These are phyloP conservation scores for Aspergillus hortae DNA, from an alignment of 2,329 filamentous ascomycete genomes.

Conservation along the genomic window DNA sequence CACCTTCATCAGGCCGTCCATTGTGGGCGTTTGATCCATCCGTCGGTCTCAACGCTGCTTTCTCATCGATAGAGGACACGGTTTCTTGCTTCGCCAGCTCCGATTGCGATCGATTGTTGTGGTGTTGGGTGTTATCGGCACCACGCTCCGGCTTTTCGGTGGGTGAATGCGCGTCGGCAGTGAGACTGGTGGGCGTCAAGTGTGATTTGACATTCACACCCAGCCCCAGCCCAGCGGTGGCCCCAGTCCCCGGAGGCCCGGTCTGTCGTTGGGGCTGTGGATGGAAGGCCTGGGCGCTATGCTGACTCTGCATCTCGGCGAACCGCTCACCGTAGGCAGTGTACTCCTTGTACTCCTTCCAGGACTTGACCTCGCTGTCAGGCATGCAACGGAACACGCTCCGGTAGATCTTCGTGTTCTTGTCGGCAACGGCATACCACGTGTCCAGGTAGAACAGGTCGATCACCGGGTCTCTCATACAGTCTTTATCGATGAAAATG, in stretches of 20 bases:
- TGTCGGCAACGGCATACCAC: constrained; percentile 82
- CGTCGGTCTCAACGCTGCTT: constrained; percentile 31
- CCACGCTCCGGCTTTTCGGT: constrained; percentile 36
- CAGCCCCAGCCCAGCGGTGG: constrained; percentile 17
- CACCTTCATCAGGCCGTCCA: constrained; percentile 23
- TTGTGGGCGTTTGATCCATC: constrained; percentile 25
- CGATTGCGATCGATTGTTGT: constrained; percentile 32
- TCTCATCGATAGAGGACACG: constrained; percentile 41
- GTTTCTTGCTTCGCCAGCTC: constrained; percentile 29
- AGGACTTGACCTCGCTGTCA: constrained; percentile 87
- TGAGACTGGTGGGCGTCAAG: constrained; percentile 23
- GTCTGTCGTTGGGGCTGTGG: constrained; percentile 41
- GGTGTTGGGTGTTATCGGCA: constrained; percentile 28
- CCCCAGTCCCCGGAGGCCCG: constrained; percentile 36
- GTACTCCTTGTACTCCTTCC: constrained; percentile 89
- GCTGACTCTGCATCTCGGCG: constrained; percentile 60
- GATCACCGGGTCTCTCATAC: constrained; percentile 87
- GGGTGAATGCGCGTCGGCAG: constrained; percentile 22
- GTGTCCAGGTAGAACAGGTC: constrained; percentile 79
- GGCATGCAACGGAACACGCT: constrained; percentile 96
- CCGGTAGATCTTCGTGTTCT: constrained; percentile 93
- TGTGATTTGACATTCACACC: constrained; percentile 21
- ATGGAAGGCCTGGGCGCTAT: constrained; percentile 46
- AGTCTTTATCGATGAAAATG: constrained; percentile 78
- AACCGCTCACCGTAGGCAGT: constrained; percentile 74